These are phyloP conservation scores for Plicaturopsis crispa DNA, from an alignment of 768 basidiomycete genomes.

Conservation along the genomic window DNA sequence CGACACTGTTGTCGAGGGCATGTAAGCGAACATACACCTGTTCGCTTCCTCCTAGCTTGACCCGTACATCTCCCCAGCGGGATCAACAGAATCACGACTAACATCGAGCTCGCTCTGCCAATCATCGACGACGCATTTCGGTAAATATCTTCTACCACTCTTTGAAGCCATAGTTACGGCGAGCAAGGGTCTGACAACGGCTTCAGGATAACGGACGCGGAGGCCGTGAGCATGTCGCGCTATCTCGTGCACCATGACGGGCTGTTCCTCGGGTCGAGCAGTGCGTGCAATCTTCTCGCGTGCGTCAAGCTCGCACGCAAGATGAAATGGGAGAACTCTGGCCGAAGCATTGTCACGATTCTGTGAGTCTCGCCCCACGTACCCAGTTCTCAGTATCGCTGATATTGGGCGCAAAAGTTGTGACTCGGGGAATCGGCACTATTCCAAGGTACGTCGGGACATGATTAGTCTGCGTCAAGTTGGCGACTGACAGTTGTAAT, in stretches of 20 bases:
- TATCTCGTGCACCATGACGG: constrained; percentile 89
- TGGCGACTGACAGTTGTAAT: no score
- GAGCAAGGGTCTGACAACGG: not conserved
- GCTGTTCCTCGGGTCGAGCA: constrained; percentile 91
- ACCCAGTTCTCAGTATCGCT: not conserved
- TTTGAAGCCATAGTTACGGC: not conserved
- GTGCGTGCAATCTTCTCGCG: constrained; percentile 93
- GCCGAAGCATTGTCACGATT: constrained; percentile 78
- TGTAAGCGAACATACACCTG: constrained; percentile 35
- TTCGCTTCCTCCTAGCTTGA: not conserved
- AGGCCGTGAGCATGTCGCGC: constrained; percentile 94
- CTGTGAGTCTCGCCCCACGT: constrained; percentile 40
- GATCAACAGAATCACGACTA: constrained; percentile 88
- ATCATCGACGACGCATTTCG: constrained; percentile 87
- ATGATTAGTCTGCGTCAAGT: not conserved
- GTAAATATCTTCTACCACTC: constrained; percentile 26
- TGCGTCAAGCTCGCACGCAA: constrained; percentile 74
- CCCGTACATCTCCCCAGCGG: constrained; percentile 42
- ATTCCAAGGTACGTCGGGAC: constrained; percentile 67
- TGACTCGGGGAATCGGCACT: constrained; percentile 88
- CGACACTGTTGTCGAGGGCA: constrained; percentile 93
- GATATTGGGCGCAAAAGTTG: constrained; percentile 39
- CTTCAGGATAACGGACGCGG: constrained; percentile 81
- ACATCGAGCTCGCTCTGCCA: constrained; percentile 78
- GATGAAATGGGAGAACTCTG: constrained; percentile 58